Percentiles rank a stretch among this genome's conserved stretches.
Evolutionary conservation across 768 basidiomycete genomes (phyloP).

Genomic region (Trametes villosa): DNA sequence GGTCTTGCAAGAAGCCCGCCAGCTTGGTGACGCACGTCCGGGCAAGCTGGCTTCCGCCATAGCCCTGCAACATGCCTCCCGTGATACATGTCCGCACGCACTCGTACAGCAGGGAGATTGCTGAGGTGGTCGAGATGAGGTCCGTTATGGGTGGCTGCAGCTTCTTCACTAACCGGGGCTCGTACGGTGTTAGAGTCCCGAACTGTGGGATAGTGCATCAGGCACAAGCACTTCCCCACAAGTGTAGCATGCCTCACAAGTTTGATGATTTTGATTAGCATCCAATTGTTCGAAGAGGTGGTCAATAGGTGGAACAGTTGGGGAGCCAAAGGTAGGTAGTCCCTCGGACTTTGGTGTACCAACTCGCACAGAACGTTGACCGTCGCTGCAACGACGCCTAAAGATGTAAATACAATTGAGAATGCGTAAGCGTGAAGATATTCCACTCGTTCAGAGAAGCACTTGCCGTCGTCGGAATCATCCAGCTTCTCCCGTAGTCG

Average conservation of each 20-base stretch:
- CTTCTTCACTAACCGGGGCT: constrained; percentile 93
- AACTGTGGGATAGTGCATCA: constrained; percentile 62
- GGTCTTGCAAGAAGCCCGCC: constrained; percentile 87
- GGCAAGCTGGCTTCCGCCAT: constrained; percentile 79
- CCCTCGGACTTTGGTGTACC: constrained; percentile 74
- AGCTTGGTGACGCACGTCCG: constrained; percentile 91
- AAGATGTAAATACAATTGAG: background rate
- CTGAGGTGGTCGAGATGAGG: constrained; percentile 92
- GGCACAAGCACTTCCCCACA: constrained; percentile 2
- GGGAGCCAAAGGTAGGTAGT: constrained; percentile 87
- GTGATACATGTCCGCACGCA: constrained; percentile 98
- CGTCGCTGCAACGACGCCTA: constrained; percentile 92
- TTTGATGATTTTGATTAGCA: constrained; percentile 99
- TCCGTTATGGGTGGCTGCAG: constrained; percentile 93
- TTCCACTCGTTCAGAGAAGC: no score
- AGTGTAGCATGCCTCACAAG: constrained; percentile 55
- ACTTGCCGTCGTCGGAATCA: constrained; percentile 71
- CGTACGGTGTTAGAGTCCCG: constrained; percentile 87
- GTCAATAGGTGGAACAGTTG: constrained; percentile 92
- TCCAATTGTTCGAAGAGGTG: constrained; percentile 97
- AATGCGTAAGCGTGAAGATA: no score
- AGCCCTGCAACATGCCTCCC: constrained; percentile 89
- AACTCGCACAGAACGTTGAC: constrained; percentile 96
- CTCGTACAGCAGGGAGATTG: constrained; percentile 95
- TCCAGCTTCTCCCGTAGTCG: constrained; percentile 82